Evolutionary conservation across 345 rosid species (phyloP).

Genomic region (Hirschfeldia incana): DNA sequence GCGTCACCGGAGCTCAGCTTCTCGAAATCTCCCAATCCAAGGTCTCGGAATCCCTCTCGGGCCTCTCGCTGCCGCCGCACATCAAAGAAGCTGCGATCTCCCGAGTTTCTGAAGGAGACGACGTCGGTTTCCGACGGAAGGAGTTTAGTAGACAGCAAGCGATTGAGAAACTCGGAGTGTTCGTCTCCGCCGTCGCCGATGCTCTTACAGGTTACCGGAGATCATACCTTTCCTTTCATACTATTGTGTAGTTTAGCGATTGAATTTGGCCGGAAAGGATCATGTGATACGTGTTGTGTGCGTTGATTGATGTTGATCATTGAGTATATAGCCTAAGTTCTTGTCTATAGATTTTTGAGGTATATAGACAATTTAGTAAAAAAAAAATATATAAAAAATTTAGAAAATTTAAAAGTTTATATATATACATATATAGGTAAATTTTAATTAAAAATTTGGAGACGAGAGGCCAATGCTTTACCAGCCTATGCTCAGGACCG

Average conservation of each 20-base stretch:
- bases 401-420: too few relatives aligned
- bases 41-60: conserved; percentile 53
- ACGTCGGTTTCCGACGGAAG: conserved; percentile 39
- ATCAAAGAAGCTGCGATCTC: conserved; percentile 57
- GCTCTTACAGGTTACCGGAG: conserved; percentile 51
- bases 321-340: background rate
- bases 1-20: conserved; percentile 59
- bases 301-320: conserved; percentile 13
- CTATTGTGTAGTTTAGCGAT: background rate
- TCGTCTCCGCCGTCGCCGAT: conserved; percentile 62
- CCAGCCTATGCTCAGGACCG: too few relatives aligned
- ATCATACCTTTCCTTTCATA: background rate
- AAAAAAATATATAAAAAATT: too few relatives aligned
- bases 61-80: conserved; percentile 60
- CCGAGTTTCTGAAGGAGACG: conserved; percentile 41
- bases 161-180: conserved; percentile 43
- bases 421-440: too few relatives aligned
- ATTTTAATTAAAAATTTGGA: too few relatives aligned
- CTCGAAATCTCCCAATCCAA: conserved; percentile 60
- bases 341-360: too few relatives aligned
- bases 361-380: too few relatives aligned
- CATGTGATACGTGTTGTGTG: background rate
- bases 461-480: too few relatives aligned
- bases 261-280: background rate
- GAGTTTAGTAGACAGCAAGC: conserved; percentile 48